Evolutionary conservation across 306 rosid species (phyloP).

Genomic region (Lithocarpus polystachyus): DNA sequence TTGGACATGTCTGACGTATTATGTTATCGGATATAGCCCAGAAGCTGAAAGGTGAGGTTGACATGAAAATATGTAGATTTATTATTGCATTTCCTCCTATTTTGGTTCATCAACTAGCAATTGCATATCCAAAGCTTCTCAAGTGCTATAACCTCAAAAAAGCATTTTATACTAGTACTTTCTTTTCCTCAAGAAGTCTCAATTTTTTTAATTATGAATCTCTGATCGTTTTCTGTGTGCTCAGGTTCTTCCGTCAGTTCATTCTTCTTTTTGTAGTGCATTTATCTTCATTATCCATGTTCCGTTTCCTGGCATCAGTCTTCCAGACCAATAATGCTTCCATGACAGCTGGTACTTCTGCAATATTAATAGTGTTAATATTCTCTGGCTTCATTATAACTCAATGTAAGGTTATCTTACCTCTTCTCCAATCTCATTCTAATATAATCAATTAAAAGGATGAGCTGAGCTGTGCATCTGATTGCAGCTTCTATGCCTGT

Average conservation of each 20-base stretch:
- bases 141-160: too few relatives aligned
- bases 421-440: neutral
- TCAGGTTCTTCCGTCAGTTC: conserved; percentile 41
- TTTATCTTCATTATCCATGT: conserved; percentile 34
- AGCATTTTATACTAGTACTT: neutral
- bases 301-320: conserved; percentile 31
- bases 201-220: neutral
- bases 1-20: conserved; percentile 53
- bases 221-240: neutral
- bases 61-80: neutral
- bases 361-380: conserved; percentile 2
- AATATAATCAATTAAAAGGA: neutral
- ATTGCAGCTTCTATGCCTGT: conserved; percentile 32
- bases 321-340: conserved; percentile 21
- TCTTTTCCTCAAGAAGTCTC: neutral
- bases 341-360: conserved; percentile 18
- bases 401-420: conserved; percentile 12
- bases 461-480: neutral
- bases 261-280: conserved; percentile 27
- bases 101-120: too few relatives aligned
- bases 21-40: conserved; percentile 51
- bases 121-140: too few relatives aligned
- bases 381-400: conserved; percentile 35
- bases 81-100: too few relatives aligned
- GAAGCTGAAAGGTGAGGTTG: conserved; percentile 24